Percentiles rank a stretch among this genome's conserved stretches.
Evolutionary conservation across 257 asterid species (phyloP).

Genomic region (Craterostigma plantagineum): DNA sequence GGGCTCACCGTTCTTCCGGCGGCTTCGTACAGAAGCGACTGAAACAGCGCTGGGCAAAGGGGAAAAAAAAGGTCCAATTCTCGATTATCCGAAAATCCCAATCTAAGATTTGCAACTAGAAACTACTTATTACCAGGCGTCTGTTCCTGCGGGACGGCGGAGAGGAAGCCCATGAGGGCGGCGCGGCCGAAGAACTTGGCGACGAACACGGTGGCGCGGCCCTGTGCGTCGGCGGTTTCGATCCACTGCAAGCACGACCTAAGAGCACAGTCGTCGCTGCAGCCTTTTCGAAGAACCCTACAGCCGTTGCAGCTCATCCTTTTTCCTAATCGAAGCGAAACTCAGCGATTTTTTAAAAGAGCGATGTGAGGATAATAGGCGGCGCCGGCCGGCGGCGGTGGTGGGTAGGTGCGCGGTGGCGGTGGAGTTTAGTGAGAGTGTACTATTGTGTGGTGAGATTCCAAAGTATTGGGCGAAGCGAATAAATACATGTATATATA

Average conservation of each 20-base stretch:
- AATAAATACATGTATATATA: no score
- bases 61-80: neutral
- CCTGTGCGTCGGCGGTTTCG: conserved; percentile 30
- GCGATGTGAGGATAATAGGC: no score
- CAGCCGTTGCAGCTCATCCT: conserved; percentile 57
- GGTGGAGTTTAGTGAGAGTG: no score
- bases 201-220: conserved; percentile 43
- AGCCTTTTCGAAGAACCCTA: conserved; percentile 47
- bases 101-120: neutral
- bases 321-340: no score
- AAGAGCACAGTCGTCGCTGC: conserved; percentile 31
- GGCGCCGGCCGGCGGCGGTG: no score
- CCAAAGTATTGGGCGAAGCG: conserved; percentile 19
- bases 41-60: conserved; percentile 24
- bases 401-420: no score
- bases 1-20: conserved; percentile 53
- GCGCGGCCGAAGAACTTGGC: conserved; percentile 67
- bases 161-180: conserved; percentile 46
- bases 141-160: conserved; percentile 32
- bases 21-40: conserved; percentile 37
- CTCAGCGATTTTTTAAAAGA: no score
- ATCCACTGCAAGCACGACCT: conserved; percentile 40
- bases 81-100: neutral
- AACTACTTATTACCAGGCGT: conserved; percentile 22
- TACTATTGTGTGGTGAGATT: conserved; percentile 17